Percentiles rank a stretch among this genome's conserved stretches.
These are phyloP conservation scores for Pyrenopolyporus hunteri DNA, from an alignment of 495 filamentous ascomycete genomes.

Conservation along the genomic window DNA sequence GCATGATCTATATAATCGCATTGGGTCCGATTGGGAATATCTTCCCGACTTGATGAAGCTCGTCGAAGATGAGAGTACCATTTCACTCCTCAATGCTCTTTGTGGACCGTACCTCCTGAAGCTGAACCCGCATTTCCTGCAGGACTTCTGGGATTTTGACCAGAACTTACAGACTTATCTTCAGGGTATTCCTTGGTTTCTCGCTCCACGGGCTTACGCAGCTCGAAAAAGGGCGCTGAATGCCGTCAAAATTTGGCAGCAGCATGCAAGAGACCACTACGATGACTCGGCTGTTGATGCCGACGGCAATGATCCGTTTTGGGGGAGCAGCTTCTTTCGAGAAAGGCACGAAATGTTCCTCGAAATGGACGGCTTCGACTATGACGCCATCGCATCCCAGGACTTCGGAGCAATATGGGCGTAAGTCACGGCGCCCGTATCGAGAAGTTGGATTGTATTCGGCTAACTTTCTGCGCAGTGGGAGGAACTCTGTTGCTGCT, in stretches of 20 bases:
- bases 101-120: constrained; percentile 40
- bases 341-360: constrained; percentile 42
- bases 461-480: constrained; percentile 14
- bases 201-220: constrained; percentile 36
- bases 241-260: constrained; percentile 39
- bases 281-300: constrained; percentile 9
- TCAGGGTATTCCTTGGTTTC: constrained; percentile 40
- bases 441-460: neutral
- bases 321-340: constrained; percentile 42
- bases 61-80: constrained; percentile 33
- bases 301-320: constrained; percentile 43
- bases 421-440: constrained; percentile 18
- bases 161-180: constrained; percentile 40
- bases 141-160: constrained; percentile 43
- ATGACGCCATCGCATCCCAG: constrained; percentile 38
- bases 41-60: constrained; percentile 38
- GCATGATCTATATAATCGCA: constrained; percentile 15
- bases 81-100: constrained; percentile 37
- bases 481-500: constrained; percentile 26
- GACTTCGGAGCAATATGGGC: constrained; percentile 42
- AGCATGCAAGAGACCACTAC: constrained; percentile 38
- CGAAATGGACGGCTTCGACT: constrained; percentile 40
- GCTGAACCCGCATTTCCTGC: constrained; percentile 37
- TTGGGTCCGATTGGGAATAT: constrained; percentile 23
- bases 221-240: constrained; percentile 32